These are phyloP conservation scores for Conticribra weissflogii DNA, from an alignment of 108 stramenopile species.

Conservation along the genomic window DNA sequence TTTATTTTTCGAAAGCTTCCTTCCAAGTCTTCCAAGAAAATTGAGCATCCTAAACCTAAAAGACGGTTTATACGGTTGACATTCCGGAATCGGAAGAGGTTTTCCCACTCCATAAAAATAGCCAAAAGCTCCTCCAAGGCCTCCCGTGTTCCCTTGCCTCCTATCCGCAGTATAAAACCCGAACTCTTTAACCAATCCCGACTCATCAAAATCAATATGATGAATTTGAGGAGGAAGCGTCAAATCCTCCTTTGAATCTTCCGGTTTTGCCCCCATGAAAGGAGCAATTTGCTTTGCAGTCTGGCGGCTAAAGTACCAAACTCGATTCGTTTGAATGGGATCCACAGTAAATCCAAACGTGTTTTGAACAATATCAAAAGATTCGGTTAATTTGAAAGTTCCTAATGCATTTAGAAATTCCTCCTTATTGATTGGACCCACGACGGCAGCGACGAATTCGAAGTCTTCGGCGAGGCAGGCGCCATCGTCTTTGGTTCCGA, in stretches of 20 bases:
- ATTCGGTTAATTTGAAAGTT: conserved; percentile 56
- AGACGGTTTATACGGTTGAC: conserved; percentile 66
- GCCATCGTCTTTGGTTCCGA: conserved; percentile 61
- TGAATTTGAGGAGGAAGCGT: conserved; percentile 61
- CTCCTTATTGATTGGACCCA: conserved; percentile 63
- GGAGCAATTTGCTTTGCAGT: conserved; percentile 50
- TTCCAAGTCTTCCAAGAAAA: conserved; percentile 46
- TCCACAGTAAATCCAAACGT: conserved; percentile 69
- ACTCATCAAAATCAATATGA: conserved; percentile 55
- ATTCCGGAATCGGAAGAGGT: conserved; percentile 71
- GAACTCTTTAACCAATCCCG: conserved; percentile 68
- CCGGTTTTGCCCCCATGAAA: conserved; percentile 61
- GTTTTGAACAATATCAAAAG: conserved; percentile 68
- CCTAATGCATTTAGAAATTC: conserved; percentile 64
- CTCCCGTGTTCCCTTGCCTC: conserved; percentile 80
- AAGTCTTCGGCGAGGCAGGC: conserved; percentile 73
- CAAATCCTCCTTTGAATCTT: conserved; percentile 35
- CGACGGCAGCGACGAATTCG: conserved; percentile 75
- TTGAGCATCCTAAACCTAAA: conserved; percentile 52
- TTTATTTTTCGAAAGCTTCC: conserved; percentile 26
- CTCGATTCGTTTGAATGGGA: conserved; percentile 71
- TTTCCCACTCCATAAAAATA: conserved; percentile 75
- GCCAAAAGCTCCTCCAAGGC: conserved; percentile 79
- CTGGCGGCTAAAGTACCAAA: conserved; percentile 68
- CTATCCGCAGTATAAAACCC: conserved; percentile 79